Evolutionary conservation across 139 green algal genomes (phyloP).

Genomic region (Monoraphidium neglectum): DNA sequence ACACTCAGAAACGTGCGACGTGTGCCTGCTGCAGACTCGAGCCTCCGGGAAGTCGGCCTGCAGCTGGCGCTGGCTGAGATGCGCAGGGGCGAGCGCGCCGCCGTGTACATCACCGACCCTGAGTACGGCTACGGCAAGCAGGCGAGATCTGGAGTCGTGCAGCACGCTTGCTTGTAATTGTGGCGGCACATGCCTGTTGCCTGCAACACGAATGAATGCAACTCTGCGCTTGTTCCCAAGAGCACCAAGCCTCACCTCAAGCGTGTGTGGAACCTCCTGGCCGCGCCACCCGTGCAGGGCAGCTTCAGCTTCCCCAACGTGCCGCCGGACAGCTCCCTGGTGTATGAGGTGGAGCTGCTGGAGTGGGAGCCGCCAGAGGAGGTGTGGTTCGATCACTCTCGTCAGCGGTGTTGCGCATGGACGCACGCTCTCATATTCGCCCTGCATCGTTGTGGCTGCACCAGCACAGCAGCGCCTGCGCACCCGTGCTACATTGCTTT

Average conservation of each 20-base stretch:
- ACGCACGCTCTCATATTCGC: no score
- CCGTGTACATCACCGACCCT: constrained; percentile 50
- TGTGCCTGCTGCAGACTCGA: constrained; percentile 37
- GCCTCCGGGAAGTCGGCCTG: constrained; percentile 53
- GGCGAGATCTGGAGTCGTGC: no score
- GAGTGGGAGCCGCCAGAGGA: constrained; percentile 63
- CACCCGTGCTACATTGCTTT: no score
- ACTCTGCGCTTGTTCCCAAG: no score
- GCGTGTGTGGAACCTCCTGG: no score
- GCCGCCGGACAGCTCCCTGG: constrained; percentile 58
- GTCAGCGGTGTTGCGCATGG: no score
- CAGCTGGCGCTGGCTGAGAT: constrained; percentile 69
- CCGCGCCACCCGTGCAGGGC: no score
- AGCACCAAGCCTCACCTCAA: no score
- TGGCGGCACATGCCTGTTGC: neutral
- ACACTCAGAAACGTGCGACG: neutral
- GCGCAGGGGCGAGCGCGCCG: constrained; percentile 55
- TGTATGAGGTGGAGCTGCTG: constrained; percentile 77
- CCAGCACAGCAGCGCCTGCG: no score
- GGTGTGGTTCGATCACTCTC: no score
- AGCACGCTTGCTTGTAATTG: neutral
- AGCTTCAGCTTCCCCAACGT: constrained; percentile 86
- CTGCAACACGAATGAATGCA: neutral
- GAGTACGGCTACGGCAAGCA: constrained; percentile 53
- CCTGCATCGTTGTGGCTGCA: no score